Evolutionary conservation across 2,329 filamentous ascomycete genomes (phyloP).

Genomic region (Colletotrichum tofieldiae): DNA sequence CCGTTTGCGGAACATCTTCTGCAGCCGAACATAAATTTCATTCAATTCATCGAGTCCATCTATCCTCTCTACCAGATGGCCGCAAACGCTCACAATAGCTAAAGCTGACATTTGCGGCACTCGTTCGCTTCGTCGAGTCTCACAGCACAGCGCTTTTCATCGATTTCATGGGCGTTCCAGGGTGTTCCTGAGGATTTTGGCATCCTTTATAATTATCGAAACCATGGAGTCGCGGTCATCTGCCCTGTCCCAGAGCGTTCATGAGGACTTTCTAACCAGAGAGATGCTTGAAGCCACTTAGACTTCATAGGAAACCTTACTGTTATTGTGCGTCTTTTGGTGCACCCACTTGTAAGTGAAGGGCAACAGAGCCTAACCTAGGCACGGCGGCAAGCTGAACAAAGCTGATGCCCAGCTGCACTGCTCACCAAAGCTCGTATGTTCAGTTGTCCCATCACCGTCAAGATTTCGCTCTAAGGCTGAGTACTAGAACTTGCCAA

Average conservation of each 20-base stretch:
- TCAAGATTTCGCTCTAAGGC: background rate
- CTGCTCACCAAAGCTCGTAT: too few species aligned
- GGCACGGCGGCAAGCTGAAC: background rate
- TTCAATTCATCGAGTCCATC: background rate
- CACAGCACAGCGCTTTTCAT: too few species aligned
- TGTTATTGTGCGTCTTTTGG: background rate
- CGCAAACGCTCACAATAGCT: background rate
- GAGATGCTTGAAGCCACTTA: too few species aligned
- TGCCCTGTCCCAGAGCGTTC: too few species aligned
- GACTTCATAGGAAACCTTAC: too few species aligned
- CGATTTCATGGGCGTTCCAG: background rate
- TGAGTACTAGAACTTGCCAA: conserved; percentile 1
- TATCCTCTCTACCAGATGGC: background rate
- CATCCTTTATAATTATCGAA: too few species aligned
- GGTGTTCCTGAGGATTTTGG: background rate
- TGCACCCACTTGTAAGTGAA: too few species aligned
- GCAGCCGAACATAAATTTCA: background rate
- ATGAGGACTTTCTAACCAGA: too few species aligned
- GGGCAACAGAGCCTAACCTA: background rate
- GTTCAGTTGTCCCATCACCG: too few species aligned
- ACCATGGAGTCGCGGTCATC: background rate
- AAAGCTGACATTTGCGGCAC: background rate
- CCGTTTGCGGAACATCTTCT: background rate
- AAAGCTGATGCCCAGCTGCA: background rate
- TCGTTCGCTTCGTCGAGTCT: background rate